Conservation (phyloP, 208 protist species). For the Blastocrithidia nonstop region DNA sequence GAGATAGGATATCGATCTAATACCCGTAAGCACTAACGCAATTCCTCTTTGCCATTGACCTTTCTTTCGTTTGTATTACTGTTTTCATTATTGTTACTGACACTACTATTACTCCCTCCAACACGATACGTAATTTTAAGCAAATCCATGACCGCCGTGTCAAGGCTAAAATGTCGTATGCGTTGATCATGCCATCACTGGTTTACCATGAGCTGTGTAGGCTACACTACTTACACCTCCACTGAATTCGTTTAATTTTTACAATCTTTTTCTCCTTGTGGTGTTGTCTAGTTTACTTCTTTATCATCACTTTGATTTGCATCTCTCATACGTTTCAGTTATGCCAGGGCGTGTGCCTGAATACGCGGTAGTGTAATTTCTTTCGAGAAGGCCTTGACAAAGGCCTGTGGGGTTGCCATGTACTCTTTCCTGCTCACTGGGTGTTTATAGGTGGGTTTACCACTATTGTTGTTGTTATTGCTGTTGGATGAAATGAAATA, state of each 20-base stretch:
- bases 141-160: constrained; percentile 35
- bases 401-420: constrained; percentile 58
- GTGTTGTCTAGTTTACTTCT: constrained; percentile 5
- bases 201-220: too few species aligned
- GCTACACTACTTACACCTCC: too few species aligned
- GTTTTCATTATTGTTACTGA: neutral
- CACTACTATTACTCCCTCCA: neutral
- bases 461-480: neutral
- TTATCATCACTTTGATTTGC: constrained; percentile 11
- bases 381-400: constrained; percentile 20
- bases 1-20: too few species aligned
- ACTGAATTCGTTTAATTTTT: too few species aligned
- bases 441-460: constrained; percentile 36
- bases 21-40: too few species aligned
- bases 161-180: constrained; percentile 32
- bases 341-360: constrained; percentile 6
- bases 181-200: constrained; percentile 56
- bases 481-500: constrained; percentile 25
- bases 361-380: neutral
- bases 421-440: constrained; percentile 41
- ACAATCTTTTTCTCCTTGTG: constrained; percentile 9
- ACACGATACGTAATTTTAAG: constrained; percentile 28
- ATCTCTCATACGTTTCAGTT: constrained; percentile 9
- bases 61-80: neutral
- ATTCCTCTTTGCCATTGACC: too few species aligned